A percentile compares a stretch with the other conserved stretches of the same genome.
Conservation (phyloP, 2,329 filamentous ascomycete genomes). For the Botrytis elliptica region DNA sequence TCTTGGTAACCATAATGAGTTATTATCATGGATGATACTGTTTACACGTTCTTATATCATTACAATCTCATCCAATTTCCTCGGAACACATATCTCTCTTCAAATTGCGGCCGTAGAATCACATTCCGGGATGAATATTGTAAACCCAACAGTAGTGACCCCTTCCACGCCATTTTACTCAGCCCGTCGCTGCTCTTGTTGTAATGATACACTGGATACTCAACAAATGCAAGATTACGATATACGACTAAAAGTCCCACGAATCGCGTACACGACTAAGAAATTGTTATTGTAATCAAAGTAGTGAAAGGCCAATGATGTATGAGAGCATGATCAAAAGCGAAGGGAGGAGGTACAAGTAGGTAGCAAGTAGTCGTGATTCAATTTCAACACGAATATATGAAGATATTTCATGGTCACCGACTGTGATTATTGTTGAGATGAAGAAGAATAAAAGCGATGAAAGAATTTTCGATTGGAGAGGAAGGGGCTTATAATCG, state of each 20-base stretch:
- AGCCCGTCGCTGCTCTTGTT: background rate
- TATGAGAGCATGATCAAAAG: background rate
- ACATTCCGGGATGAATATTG: accelerated
- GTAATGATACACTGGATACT: background rate
- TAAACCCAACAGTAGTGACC: background rate
- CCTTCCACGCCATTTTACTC: background rate
- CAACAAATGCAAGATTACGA: background rate
- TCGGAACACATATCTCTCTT: background rate
- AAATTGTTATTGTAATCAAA: background rate
- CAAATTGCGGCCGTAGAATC: background rate
- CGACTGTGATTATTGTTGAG: background rate
- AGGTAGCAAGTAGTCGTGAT: background rate
- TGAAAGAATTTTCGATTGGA: background rate
- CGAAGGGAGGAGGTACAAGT: too few species aligned
- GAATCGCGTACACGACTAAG: background rate
- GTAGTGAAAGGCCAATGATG: background rate
- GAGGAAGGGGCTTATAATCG: too few species aligned
- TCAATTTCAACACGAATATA: background rate
- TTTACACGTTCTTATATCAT: background rate
- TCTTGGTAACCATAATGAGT: background rate
- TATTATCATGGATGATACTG: background rate
- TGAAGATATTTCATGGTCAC: background rate
- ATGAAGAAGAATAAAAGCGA: background rate
- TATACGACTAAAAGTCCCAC: background rate
- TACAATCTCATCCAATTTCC: background rate